These are phyloP conservation scores for Thielaviopsis cerberus DNA, from an alignment of 2,329 filamentous ascomycete genomes.

Conservation along the genomic window DNA sequence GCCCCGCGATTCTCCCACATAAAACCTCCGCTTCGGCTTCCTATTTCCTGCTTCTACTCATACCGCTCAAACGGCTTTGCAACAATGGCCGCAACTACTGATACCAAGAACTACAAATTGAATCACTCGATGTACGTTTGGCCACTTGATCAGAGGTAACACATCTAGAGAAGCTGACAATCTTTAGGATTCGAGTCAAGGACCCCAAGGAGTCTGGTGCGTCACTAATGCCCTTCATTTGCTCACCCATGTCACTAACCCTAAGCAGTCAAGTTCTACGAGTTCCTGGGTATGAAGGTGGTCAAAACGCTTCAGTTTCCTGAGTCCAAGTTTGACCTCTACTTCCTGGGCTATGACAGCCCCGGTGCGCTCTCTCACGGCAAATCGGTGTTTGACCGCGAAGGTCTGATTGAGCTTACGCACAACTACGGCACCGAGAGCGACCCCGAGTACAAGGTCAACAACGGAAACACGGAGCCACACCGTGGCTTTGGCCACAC, in stretches of 20 bases:
- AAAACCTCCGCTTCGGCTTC: neutral
- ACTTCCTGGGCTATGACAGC: slow-evolving; percentile 81
- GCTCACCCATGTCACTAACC: slow-evolving; percentile 5
- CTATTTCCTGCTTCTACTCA: neutral
- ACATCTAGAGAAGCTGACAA: no score
- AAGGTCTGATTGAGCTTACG: slow-evolving; percentile 75
- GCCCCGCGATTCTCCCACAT: neutral
- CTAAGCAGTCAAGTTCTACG: slow-evolving; percentile 65
- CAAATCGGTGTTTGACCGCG: slow-evolving; percentile 57
- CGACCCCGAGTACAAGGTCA: slow-evolving; percentile 60
- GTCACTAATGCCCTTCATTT: slow-evolving; percentile 10
- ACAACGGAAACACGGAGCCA: slow-evolving; percentile 83
- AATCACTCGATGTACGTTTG: slow-evolving; percentile 65
- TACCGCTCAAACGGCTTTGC: slow-evolving; percentile 17
- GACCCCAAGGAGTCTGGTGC: slow-evolving; percentile 65
- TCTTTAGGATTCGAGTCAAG: slow-evolving; percentile 68
- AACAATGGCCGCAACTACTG: slow-evolving; percentile 50
- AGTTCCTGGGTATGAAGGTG: slow-evolving; percentile 72
- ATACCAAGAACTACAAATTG: slow-evolving; percentile 60
- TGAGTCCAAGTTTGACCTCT: slow-evolving; percentile 82
- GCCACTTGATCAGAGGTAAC: neutral
- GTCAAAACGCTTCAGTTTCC: slow-evolving; percentile 67
- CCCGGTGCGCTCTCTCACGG: slow-evolving; percentile 55
- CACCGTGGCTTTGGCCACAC: slow-evolving; percentile 71
- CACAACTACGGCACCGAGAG: slow-evolving; percentile 77